phyloP scores from a whole-genome alignment of 257 asterid genomes.

The Lithospermum erythrorhizon region DNA sequence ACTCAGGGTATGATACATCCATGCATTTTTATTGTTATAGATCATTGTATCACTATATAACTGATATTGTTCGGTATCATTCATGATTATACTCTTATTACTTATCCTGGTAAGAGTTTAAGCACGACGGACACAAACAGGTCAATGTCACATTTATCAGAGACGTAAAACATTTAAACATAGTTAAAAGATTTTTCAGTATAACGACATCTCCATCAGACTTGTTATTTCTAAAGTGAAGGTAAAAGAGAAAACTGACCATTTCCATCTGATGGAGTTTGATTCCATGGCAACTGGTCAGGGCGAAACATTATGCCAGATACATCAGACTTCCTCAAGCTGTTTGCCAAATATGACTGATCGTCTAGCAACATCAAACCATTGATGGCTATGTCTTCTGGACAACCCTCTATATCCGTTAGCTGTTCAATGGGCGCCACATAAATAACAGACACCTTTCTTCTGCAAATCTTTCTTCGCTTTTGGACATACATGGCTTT shows the following conservation, averaged over 20 bases:
- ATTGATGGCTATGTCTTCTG: conserved; percentile 15
- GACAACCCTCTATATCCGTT: conserved; percentile 14
- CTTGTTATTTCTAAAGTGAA: background rate
- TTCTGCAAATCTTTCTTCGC: conserved; percentile 44
- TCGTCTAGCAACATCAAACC: conserved; percentile 21
- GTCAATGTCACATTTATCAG: background rate
- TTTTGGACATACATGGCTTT: conserved; percentile 39
- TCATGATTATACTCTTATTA: no score
- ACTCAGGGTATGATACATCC: background rate
- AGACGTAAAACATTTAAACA: no score
- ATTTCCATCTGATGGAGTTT: conserved; percentile 16
- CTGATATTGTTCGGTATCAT: background rate
- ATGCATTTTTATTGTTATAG: background rate
- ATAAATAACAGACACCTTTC: conserved; percentile 42
- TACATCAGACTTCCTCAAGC: conserved; percentile 22
- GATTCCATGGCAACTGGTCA: conserved; percentile 19
- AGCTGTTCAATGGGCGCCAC: conserved; percentile 38
- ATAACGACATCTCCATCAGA: background rate
- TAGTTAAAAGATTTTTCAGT: background rate
- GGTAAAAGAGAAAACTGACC: conserved; percentile 18
- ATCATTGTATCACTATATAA: background rate
- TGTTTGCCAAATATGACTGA: conserved; percentile 11
- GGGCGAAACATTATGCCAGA: conserved; percentile 19
- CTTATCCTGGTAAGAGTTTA: no score
- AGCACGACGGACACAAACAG: no score